A percentile compares a stretch with the other conserved stretches of the same genome.
phyloP scores from a whole-genome alignment of 495 filamentous ascomycete genomes.

The Daldinia childiae region DNA sequence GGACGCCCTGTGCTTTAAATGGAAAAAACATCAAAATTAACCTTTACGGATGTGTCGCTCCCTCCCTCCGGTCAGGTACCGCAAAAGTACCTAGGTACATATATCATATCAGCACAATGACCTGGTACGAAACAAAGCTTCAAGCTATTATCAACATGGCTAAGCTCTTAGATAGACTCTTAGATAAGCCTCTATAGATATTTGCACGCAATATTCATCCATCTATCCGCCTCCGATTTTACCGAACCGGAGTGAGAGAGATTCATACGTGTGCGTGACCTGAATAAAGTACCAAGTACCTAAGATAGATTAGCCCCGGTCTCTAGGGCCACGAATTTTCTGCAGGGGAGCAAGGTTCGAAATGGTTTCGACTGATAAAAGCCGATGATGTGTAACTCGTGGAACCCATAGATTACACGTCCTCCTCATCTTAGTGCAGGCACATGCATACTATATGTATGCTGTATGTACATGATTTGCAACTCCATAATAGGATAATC shows the following conservation, averaged over 20 bases:
- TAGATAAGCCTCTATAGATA: constrained; percentile 8
- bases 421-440: not conserved
- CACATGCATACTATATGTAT: not conserved
- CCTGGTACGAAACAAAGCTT: not conserved
- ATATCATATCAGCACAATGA: not conserved
- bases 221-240: constrained; percentile 26
- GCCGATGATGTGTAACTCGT: constrained; percentile 25
- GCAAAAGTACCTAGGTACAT: not conserved
- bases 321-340: constrained; percentile 38
- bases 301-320: constrained; percentile 22
- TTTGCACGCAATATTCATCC: constrained; percentile 9
- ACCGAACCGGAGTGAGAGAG: constrained; percentile 22
- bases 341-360: constrained; percentile 37
- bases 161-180: not conserved
- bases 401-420: constrained; percentile 5
- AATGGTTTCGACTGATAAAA: constrained; percentile 27
- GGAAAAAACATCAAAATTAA: constrained; percentile 28
- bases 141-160: not conserved
- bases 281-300: constrained; percentile 14
- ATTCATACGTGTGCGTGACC: constrained; percentile 23
- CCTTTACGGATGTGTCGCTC: constrained; percentile 32
- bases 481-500: constrained; percentile 2
- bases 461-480: not conserved
- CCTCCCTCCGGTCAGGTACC: constrained; percentile 10
- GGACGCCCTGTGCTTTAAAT: constrained; percentile 19